A percentile compares a stretch with the other conserved stretches of the same genome.
These are phyloP conservation scores for Ceratopteris richardii DNA, from an alignment of 75 land plant genomes.

Conservation along the genomic window DNA sequence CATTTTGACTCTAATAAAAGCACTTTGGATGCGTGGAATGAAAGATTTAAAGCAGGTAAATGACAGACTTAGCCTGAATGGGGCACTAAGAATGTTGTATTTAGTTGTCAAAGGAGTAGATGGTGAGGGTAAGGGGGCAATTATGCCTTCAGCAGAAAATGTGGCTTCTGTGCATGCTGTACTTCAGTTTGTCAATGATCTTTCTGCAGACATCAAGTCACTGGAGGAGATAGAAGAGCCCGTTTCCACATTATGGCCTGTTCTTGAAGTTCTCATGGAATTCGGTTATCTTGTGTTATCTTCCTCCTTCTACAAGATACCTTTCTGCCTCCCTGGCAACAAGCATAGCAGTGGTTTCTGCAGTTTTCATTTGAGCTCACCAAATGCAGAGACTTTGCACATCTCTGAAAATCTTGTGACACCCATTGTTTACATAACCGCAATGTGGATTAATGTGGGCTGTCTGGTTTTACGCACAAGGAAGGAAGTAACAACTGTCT, in stretches of 20 bases:
- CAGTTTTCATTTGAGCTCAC: too few relatives aligned
- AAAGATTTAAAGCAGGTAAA: neutral
- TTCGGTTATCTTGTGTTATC: constrained; percentile 1
- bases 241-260: neutral
- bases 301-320: constrained; percentile 3
- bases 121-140: neutral
- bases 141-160: constrained; percentile 5
- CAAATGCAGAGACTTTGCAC: neutral
- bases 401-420: neutral
- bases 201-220: neutral
- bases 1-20: neutral
- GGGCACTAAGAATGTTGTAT: neutral
- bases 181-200: neutral
- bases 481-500: neutral
- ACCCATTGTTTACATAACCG: neutral
- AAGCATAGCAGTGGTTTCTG: neutral
- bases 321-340: neutral
- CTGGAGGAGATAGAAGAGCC: too few relatives aligned
- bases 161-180: constrained; percentile 6
- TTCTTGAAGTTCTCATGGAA: neutral
- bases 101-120: neutral
- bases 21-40: neutral
- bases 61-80: neutral
- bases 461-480: neutral
- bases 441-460: neutral